phyloP scores from a whole-genome alignment of 345 rosid genomes.

The Isatis tinctoria region DNA sequence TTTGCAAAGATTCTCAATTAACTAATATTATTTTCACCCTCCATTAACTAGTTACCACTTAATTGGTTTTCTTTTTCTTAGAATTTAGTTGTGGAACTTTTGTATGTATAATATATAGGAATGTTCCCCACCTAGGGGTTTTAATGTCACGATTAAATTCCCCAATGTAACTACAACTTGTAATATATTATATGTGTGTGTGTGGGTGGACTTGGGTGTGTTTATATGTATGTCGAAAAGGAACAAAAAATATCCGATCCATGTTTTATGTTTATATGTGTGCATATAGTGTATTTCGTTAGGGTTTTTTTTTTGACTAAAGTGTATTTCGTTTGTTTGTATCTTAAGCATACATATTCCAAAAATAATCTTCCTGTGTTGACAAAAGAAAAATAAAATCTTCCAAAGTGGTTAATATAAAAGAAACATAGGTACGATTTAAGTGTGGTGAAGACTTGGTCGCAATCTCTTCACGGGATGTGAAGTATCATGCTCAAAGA shows the following conservation, averaged over 20 bases:
- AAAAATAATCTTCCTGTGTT: background rate
- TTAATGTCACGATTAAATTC: constrained; percentile 23
- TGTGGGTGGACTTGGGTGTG: constrained; percentile 7
- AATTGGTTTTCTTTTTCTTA: background rate
- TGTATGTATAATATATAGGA: constrained; percentile 16
- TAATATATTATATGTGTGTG: constrained; percentile 10
- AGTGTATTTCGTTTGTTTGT: too few species aligned
- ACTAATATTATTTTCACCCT: constrained; percentile 17
- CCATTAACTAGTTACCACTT: constrained; percentile 28
- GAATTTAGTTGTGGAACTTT: constrained; percentile 10
- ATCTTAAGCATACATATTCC: background rate
- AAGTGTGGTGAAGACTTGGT: background rate
- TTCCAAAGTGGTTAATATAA: background rate
- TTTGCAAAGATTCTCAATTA: constrained; percentile 64
- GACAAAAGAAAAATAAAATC: background rate
- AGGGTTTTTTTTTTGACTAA: too few species aligned
- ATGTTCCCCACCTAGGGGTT: constrained; percentile 33
- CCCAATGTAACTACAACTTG: constrained; percentile 31
- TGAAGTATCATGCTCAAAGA: constrained; percentile 5
- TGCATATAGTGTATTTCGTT: background rate
- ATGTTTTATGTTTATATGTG: background rate
- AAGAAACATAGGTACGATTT: background rate
- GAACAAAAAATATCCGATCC: background rate
- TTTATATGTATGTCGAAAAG: constrained; percentile 10
- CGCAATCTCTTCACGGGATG: constrained; percentile 10